Evolutionary conservation across 148 eudicot species (phyloP), one percentile per base, ranked within the genome.

Genomic region (Camellia granthamiana): DNA sequence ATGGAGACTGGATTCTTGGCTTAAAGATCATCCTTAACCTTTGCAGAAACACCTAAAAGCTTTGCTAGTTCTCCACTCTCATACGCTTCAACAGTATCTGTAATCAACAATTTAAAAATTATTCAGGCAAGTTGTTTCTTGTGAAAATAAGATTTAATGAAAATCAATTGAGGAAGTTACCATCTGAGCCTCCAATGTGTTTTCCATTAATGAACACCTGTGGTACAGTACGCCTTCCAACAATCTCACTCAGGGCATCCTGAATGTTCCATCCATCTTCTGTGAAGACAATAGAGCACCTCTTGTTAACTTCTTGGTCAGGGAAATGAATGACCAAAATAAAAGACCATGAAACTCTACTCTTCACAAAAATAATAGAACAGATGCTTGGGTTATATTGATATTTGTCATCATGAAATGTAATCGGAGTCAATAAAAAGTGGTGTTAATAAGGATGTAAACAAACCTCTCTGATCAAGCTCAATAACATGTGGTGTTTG

Each of bases 161-260:
- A 77, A 54, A 69, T 12, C 5, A 9, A 58, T 11, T 21, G 72
- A 30, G 21, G 55, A 83, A 46, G 51, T 84, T 89, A 94, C 99
- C 99, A 91, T 96, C 99, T 77, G 99, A 91, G 79, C 99, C 99
- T 68, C 99, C 99, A 43, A 96, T 79, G 89, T 96, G 99, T 77
- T 96, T 93, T 56, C 99, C 99, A 49, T 92, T 87, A 38, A 96
- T 90, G 85, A 96, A 96, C 78, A 96, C 98, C 83, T 96, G 99
- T 13, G 99, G 99, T 6, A 96, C 99, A 38, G 99, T 96, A 61
- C 98, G 92, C 81, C 95, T 91, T 30, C 95, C 95, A 44, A 93
- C 88, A 77, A 92, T 79, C 61, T 84, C 88, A 76, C 92, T 69
- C 52, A 96, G 64, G 42, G 99, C 98, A 83, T 89, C 91, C 82